Evolutionary conservation across 306 rosid genomes (phyloP), one percentile per base, ranked within the genome.

Genomic region (Geum urbanum): DNA sequence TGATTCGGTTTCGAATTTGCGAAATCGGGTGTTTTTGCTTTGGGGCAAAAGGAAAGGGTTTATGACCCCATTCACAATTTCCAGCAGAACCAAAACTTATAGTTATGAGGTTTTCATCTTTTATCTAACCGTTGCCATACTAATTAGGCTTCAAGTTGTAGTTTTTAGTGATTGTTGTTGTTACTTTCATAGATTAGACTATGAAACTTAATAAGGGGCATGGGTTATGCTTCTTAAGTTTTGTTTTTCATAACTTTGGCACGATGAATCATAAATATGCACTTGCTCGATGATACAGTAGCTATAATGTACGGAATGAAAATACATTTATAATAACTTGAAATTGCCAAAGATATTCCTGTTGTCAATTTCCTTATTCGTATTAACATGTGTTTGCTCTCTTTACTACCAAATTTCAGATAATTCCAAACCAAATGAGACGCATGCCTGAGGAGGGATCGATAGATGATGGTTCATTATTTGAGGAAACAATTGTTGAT

Each of bases 381-480:
- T 6, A 32, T 9, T 76, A 32, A 43, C 11, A 9, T 12, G 20
- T 69, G 13, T 7, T 22, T 41, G 7, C 2, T 32, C 37, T 43
- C 22, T 54, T 54, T 24, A 2, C 10, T 64, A 32, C 66, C 7
- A 71, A 9, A 73, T n/a, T 58, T 71, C 84, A 92, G 98, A 78
- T 92, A 11, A 85, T 90, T 81, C 98, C 98, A 43, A 90, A 95
- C 72, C 96, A 88, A 76, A 90, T 90, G 98, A 85, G 85, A 78
- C 85, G 75, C 19, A 22, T 89, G 77, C 70, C 68, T 60, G 98
- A 92, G 64, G 96, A 90, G 61, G 98, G 80, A 27, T 69, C 85
- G 16, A 39, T 52, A 63, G 72, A 65, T 51, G 95, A 86, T 32
- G 58, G 45, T 77, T 76, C 98, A 19, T 9, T 71, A 39, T 47